phyloP scores from a whole-genome alignment of 2,329 filamentous ascomycete species.

The Colletotrichum ledebouriae region DNA sequence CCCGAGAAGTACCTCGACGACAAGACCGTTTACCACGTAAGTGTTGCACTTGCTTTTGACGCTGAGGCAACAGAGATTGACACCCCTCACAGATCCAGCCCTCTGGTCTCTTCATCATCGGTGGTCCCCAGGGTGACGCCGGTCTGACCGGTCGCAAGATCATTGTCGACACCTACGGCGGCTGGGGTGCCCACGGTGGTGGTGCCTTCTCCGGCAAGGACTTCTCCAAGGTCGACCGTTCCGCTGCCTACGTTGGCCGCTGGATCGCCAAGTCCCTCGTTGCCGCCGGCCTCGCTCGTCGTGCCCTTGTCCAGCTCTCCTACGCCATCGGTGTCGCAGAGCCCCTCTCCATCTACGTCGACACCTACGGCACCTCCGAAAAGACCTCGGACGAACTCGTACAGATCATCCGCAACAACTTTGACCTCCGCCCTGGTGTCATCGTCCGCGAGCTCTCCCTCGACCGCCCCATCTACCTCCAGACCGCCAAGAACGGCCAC shows the following conservation, averaged over 20 bases:
- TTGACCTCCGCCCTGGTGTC: constrained; percentile 97
- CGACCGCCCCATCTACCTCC: constrained; percentile 95
- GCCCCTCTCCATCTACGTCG: constrained; percentile 97
- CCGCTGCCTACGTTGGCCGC: constrained; percentile 94
- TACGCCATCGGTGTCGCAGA: constrained; percentile 99
- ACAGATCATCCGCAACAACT: constrained; percentile 94
- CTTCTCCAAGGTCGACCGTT: constrained; percentile 99
- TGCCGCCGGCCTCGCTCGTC: constrained; percentile 87
- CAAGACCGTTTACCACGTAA: constrained; percentile 93
- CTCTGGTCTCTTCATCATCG: constrained; percentile 98
- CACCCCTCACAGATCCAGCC: constrained; percentile 80
- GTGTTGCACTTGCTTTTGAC: constrained; percentile 50
- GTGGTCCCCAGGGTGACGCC: constrained; percentile 98
- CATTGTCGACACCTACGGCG: constrained; percentile 99
- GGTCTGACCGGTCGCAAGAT: constrained; percentile 99
- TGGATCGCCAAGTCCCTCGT: constrained; percentile 99
- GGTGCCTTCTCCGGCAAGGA: constrained; percentile 99
- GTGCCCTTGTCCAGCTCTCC: constrained; percentile 95
- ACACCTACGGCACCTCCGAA: constrained; percentile 94
- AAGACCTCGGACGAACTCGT: constrained; percentile 94
- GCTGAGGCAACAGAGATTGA: constrained; percentile 47
- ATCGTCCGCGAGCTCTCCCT: constrained; percentile 98
- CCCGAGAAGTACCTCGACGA: constrained; percentile 93
- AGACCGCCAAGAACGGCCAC: constrained; percentile 99
- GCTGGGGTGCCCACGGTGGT: constrained; percentile 99